Percentiles rank a stretch among this genome's conserved stretches.
Evolutionary conservation across 441 rosid genomes (phyloP).

Genomic region (Populus hybrid): DNA sequence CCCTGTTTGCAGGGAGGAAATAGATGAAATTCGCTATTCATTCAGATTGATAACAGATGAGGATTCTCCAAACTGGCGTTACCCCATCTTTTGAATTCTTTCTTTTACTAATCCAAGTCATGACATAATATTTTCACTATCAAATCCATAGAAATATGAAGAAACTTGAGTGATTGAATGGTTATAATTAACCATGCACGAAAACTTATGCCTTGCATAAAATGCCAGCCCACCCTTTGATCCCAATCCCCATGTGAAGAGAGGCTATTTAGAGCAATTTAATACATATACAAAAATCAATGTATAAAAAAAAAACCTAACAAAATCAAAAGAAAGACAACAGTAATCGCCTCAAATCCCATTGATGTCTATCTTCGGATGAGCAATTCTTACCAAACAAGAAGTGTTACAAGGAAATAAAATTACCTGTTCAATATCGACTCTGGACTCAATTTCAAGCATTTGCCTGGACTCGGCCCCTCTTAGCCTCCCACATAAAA

Average conservation of each 20-base stretch:
- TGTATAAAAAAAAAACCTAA: not conserved
- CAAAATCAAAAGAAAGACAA: not conserved
- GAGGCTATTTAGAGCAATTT: not conserved
- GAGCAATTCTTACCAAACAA: not conserved
- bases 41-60: constrained; percentile 4
- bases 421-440: constrained; percentile 55
- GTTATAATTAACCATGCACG: not conserved
- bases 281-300: not conserved
- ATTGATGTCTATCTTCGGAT: not conserved
- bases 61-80: not conserved
- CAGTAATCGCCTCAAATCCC: not conserved
- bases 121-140: not conserved
- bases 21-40: not conserved
- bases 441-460: constrained; percentile 46
- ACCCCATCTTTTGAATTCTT: not conserved
- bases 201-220: not conserved
- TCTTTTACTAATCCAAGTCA: not conserved
- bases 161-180: not conserved
- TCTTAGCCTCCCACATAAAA: constrained; percentile 53
- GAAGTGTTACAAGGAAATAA: not conserved
- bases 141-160: not conserved
- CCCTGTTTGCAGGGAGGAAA: not conserved
- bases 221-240: not conserved
- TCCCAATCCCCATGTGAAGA: not conserved
- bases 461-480: constrained; percentile 36